Conservation (phyloP, 23 red algal species). For the Pyropia yezoensis region DNA sequence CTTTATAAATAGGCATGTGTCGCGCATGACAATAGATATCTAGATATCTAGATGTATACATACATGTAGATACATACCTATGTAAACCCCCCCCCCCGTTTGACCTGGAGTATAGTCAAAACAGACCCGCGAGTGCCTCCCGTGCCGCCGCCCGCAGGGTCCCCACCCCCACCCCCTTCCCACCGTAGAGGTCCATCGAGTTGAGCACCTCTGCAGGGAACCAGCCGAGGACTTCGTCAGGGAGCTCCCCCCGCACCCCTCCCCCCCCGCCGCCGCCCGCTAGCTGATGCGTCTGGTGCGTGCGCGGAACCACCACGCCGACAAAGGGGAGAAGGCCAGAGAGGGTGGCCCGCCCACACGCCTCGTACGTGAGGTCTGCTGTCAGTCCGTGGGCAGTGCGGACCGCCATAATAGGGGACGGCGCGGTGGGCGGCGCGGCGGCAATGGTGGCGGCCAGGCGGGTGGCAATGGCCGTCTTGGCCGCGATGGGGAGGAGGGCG, state of each 20-base stretch:
- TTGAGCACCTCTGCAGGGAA: conserved; percentile 27
- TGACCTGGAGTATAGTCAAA: too few species aligned
- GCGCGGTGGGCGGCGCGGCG: conserved; percentile 7
- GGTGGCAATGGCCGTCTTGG: background rate
- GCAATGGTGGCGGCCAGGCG: background rate
- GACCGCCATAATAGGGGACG: conserved; percentile 8
- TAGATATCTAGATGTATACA: too few species aligned
- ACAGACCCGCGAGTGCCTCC: too few species aligned
- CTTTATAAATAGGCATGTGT: too few species aligned
- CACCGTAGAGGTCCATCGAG: conserved; percentile 29
- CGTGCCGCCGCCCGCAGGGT: too few species aligned
- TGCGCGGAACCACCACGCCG: conserved; percentile 21
- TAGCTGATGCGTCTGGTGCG: background rate
- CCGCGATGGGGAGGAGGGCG: conserved; percentile 11
- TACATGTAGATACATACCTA: too few species aligned
- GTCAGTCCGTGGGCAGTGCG: conserved; percentile 44
- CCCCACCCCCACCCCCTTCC: too few species aligned
- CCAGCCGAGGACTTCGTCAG: conserved; percentile 2
- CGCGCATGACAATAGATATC: too few species aligned
- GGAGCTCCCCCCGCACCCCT: conserved; percentile 12
- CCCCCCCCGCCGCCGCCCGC: background rate
- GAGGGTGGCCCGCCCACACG: background rate
- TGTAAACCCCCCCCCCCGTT: too few species aligned
- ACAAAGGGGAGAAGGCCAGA: conserved; percentile 1
- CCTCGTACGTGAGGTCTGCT: conserved; percentile 33